Conservation (phyloP, 306 rosid genomes). For the Cucurbita argyrosperma region DNA sequence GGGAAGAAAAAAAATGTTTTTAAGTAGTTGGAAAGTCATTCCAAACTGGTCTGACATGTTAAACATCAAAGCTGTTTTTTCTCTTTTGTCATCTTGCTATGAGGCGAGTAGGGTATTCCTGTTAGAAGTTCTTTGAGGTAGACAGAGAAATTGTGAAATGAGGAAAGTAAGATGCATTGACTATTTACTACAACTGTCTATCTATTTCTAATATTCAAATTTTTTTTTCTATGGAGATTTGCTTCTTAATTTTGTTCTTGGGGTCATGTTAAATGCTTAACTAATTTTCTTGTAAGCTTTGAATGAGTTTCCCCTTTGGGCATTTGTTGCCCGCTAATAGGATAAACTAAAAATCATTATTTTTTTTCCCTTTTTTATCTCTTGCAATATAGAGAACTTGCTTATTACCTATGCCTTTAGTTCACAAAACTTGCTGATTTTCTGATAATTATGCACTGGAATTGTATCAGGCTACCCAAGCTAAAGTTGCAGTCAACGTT, state of each 20-base stretch:
- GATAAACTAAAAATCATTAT: not conserved
- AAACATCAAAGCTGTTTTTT: not conserved
- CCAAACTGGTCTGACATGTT: not conserved
- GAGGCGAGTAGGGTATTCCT: not conserved
- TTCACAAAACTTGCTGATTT: not conserved
- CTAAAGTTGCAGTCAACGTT: slow-evolving; percentile 23
- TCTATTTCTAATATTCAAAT: not conserved
- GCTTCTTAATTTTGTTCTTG: not conserved
- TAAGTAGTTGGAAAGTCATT: no score
- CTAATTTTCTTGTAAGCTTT: not conserved
- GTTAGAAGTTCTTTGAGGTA: not conserved
- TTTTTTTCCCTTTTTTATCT: not conserved
- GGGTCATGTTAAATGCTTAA: not conserved
- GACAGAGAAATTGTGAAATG: not conserved
- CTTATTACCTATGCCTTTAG: not conserved
- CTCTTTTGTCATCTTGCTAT: not conserved
- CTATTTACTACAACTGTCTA: not conserved
- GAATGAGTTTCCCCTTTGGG: not conserved
- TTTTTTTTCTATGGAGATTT: not conserved
- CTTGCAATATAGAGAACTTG: not conserved
- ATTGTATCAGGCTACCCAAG: slow-evolving; percentile 36
- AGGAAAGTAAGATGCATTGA: not conserved
- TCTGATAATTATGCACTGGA: slow-evolving; percentile 10
- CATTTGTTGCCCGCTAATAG: not conserved
- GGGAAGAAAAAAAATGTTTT: no score